Evolutionary conservation across 179 eudicot species (phyloP).

Genomic region (Beta macrorhiza): DNA sequence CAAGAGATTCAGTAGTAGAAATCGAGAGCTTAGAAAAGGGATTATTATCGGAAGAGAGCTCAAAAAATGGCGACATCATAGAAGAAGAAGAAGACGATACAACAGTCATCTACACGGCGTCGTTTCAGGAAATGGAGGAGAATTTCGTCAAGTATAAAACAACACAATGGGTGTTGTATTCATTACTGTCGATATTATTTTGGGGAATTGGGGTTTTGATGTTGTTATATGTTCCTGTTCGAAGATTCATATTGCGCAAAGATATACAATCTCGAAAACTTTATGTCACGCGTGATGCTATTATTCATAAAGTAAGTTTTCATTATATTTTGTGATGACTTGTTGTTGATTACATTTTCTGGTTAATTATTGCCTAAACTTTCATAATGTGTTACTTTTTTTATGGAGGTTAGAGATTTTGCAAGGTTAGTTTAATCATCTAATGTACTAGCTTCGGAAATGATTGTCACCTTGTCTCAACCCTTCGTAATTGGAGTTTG

Average conservation of each 20-base stretch:
- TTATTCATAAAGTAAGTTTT: constrained; percentile 65
- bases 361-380: no score
- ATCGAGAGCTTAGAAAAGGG: constrained; percentile 50
- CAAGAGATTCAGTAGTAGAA: constrained; percentile 45
- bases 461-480: no score
- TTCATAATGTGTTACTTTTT: no score
- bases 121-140: constrained; percentile 68
- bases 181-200: constrained; percentile 60
- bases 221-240: constrained; percentile 70
- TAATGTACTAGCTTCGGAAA: no score
- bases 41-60: constrained; percentile 30
- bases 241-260: constrained; percentile 59
- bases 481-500: no score
- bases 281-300: constrained; percentile 63
- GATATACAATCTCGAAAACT: constrained; percentile 67
- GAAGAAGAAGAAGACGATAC: constrained; percentile 36
- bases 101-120: constrained; percentile 51
- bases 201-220: constrained; percentile 87
- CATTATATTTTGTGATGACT: background rate
- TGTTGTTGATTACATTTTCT: no score
- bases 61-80: background rate
- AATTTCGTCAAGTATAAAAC: constrained; percentile 64
- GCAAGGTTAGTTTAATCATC: no score
- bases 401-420: no score
- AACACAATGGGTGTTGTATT: constrained; percentile 60